These are phyloP conservation scores for Symbiodinium pilosum DNA, from an alignment of 73 alveolate species.

Conservation along the genomic window DNA sequence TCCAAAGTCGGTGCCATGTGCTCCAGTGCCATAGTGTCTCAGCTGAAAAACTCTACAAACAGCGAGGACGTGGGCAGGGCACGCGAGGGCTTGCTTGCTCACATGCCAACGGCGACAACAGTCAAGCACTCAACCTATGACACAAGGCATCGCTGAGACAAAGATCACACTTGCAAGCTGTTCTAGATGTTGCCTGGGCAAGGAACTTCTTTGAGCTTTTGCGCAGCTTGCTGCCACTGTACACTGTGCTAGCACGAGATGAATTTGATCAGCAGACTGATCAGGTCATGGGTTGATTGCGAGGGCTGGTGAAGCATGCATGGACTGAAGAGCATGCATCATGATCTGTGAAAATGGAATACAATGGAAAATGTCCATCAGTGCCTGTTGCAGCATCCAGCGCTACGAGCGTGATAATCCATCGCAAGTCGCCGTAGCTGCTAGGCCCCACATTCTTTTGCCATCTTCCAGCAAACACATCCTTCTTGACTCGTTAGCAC, in stretches of 20 bases:
- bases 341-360: no score
- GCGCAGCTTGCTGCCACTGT: no score
- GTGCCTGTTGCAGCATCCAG: slow-evolving; percentile 3
- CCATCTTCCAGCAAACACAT: neutral
- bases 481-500: neutral
- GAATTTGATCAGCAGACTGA: no score
- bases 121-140: no score
- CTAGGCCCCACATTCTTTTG: neutral
- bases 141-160: no score
- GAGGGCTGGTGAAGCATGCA: neutral
- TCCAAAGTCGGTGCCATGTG: neutral
- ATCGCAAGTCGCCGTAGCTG: neutral
- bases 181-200: no score
- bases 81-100: no score
- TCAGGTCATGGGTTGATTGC: neutral
- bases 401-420: neutral
- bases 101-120: no score
- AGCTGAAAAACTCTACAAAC: neutral
- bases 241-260: no score
- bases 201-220: no score
- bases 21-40: neutral
- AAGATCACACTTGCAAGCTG: no score
- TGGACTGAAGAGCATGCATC: neutral
- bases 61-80: no score
- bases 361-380: neutral